A percentile compares a stretch with the other conserved stretches of the same genome.
Evolutionary conservation across 345 rosid species (phyloP).

Genomic region (Gossypium anomalum): DNA sequence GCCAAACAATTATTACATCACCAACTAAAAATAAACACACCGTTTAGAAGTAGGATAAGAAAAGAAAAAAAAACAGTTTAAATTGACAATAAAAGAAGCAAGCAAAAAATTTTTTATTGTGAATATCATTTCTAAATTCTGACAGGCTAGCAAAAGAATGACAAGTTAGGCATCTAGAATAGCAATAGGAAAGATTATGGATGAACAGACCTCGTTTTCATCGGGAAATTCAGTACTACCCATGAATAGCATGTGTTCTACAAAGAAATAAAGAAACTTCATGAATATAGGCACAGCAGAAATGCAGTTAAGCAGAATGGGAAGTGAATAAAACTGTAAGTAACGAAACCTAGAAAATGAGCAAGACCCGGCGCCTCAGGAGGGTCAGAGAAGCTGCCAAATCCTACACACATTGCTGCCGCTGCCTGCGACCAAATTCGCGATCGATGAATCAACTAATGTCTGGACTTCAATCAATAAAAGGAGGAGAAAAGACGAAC

Average conservation of each 20-base stretch:
- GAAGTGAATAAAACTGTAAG: background rate
- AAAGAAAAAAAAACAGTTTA: background rate
- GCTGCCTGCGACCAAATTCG: slow-evolving; percentile 59
- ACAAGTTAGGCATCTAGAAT: background rate
- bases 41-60: background rate
- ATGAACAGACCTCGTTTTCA: slow-evolving; percentile 80
- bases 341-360: slow-evolving; percentile 78
- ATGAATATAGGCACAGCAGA: slow-evolving; percentile 3
- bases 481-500: slow-evolving; percentile 18
- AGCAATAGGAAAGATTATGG: slow-evolving; percentile 10
- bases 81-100: background rate
- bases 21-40: background rate
- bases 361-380: slow-evolving; percentile 93
- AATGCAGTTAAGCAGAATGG: background rate
- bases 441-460: slow-evolving; percentile 8
- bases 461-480: background rate
- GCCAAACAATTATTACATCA: slow-evolving; percentile 12
- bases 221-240: slow-evolving; percentile 91
- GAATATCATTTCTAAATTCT: background rate
- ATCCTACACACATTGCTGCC: slow-evolving; percentile 96
- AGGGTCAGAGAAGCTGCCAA: slow-evolving; percentile 98
- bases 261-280: slow-evolving; percentile 13
- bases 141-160: background rate
- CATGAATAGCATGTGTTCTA: slow-evolving; percentile 99
- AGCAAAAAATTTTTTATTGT: background rate